A percentile compares a stretch with the other conserved stretches of the same genome.
Conservation (phyloP, 257 asterid species). For the Przewalskia tangutica region DNA sequence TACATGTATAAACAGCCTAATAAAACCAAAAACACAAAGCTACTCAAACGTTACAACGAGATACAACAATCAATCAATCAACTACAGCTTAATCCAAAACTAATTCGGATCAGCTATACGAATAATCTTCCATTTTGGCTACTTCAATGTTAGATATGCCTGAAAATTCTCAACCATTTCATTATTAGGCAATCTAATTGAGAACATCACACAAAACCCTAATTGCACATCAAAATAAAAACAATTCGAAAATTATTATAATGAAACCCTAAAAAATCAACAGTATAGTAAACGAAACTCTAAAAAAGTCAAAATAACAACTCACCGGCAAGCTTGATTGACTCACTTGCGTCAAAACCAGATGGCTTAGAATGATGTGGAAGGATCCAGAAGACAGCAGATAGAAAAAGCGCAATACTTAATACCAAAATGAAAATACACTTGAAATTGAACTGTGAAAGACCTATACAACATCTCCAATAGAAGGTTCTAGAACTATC, state of each 20-base stretch:
- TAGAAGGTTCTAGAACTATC: constrained; percentile 34
- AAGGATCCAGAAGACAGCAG: constrained; percentile 44
- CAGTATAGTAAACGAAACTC: neutral
- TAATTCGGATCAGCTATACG: neutral
- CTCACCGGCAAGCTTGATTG: constrained; percentile 46
- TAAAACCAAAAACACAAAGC: neutral
- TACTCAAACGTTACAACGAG: neutral
- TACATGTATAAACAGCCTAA: neutral
- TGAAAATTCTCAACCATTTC: neutral
- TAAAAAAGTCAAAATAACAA: neutral
- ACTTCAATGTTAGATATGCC: neutral
- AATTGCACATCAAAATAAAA: neutral
- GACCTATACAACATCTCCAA: constrained; percentile 31
- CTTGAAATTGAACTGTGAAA: constrained; percentile 33
- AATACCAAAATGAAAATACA: constrained; percentile 57
- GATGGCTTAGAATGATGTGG: constrained; percentile 25
- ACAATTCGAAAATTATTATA: no score
- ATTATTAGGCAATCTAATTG: neutral
- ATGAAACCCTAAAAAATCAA: constrained; percentile 10
- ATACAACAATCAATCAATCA: neutral
- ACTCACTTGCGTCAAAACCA: constrained; percentile 54
- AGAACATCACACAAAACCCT: neutral
- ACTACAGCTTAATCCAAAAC: neutral
- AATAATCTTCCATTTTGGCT: no score
- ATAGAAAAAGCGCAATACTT: constrained; percentile 50